Conservation (phyloP, 768 basidiomycete genomes). For the Lactarius sanguifluus region DNA sequence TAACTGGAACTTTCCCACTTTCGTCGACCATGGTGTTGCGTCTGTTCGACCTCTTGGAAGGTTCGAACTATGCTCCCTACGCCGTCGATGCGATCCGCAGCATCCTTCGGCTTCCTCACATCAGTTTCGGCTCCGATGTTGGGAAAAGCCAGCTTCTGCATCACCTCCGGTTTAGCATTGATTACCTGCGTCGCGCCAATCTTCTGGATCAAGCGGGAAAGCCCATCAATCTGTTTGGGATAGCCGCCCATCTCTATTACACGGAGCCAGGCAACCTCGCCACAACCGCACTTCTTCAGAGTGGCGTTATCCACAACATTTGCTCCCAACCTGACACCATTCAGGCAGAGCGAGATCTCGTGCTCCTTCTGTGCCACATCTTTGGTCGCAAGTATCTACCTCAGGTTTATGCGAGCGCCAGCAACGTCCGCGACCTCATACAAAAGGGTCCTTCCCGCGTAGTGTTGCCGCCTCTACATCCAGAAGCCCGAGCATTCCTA, state of each 20-base stretch:
- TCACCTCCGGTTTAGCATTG: constrained; percentile 68
- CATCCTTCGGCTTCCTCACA: constrained; percentile 55
- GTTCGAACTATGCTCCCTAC: constrained; percentile 50
- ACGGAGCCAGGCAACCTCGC: constrained; percentile 73
- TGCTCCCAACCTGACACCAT: constrained; percentile 43
- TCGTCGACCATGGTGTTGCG: constrained; percentile 65
- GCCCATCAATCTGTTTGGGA: constrained; percentile 56
- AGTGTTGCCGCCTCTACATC: constrained; percentile 50
- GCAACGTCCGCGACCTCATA: constrained; percentile 39
- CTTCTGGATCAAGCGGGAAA: constrained; percentile 54
- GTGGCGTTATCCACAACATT: constrained; percentile 58
- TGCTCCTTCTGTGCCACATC: constrained; percentile 60
- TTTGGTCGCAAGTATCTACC: constrained; percentile 63
- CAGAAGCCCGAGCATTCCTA: constrained; percentile 44
- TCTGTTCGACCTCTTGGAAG: constrained; percentile 63
- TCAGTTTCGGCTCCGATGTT: constrained; percentile 55
- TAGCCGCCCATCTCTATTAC: constrained; percentile 59
- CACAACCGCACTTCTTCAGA: constrained; percentile 54
- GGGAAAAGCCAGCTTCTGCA: constrained; percentile 60
- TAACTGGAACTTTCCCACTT: constrained; percentile 64
- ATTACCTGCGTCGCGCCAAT: constrained; percentile 60
- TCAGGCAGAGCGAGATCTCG: constrained; percentile 49
- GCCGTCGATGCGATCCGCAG: constrained; percentile 52
- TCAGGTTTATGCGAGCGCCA: constrained; percentile 41
- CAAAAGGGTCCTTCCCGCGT: constrained; percentile 56